These are phyloP conservation scores for Davidsoniella neocaledoniae DNA, from an alignment of 2,329 filamentous ascomycete species.

Conservation along the genomic window DNA sequence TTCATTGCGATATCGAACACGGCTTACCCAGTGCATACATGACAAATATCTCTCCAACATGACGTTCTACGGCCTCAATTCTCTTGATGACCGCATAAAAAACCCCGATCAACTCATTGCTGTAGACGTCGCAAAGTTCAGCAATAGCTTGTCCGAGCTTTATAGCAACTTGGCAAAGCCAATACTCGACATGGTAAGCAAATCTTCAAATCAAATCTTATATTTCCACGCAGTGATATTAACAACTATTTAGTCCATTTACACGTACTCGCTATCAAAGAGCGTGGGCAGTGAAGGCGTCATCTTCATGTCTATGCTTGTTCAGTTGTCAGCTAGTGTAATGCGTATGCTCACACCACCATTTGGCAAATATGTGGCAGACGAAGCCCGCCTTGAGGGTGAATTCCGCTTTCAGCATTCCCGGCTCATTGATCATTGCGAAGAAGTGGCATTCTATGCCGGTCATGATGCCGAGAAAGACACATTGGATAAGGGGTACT, in stretches of 20 bases:
- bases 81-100: conserved; percentile 92
- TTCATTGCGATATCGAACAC: conserved; percentile 78
- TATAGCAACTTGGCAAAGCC: conserved; percentile 96
- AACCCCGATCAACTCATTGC: conserved; percentile 96
- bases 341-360: conserved; percentile 92
- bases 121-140: conserved; percentile 91
- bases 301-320: conserved; percentile 85
- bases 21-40: conserved; percentile 88
- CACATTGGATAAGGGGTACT: conserved; percentile 93
- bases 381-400: conserved; percentile 84
- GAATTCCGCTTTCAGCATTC: conserved; percentile 95
- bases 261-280: conserved; percentile 83
- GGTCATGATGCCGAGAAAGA: conserved; percentile 93
- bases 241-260: conserved; percentile 45
- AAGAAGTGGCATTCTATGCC: conserved; percentile 82
- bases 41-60: conserved; percentile 92
- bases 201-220: neutral
- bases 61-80: conserved; percentile 93
- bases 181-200: conserved; percentile 65
- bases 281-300: conserved; percentile 94
- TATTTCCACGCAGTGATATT: conserved; percentile 15
- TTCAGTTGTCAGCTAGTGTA: conserved; percentile 79
- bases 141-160: conserved; percentile 81
- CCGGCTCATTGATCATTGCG: conserved; percentile 84
- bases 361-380: conserved; percentile 93